A percentile compares a stretch with the other conserved stretches of the same genome.
phyloP scores from a whole-genome alignment of 805 yeast species.

The Yamadazyma akitaensis region DNA sequence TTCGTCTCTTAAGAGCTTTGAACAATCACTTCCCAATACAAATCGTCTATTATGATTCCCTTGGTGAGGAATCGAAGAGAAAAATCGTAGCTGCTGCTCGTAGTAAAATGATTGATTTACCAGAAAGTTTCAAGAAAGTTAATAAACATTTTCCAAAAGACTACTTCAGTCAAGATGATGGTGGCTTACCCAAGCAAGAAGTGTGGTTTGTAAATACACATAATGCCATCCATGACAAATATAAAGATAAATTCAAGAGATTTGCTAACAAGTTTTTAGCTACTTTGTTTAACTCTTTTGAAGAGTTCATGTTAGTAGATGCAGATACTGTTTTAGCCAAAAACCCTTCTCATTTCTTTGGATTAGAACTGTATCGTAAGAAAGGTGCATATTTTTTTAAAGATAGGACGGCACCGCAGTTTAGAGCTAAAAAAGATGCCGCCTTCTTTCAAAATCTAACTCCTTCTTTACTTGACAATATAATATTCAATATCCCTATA shows the following conservation, averaged over 20 bases:
- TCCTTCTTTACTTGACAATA: constrained; percentile 25
- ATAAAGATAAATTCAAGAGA: constrained; percentile 20
- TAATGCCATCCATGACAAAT: constrained; percentile 22
- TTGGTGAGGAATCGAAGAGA: constrained; percentile 23
- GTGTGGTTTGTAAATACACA: constrained; percentile 36
- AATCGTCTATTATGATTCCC: constrained; percentile 29
- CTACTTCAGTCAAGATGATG: constrained; percentile 17
- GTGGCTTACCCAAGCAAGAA: constrained; percentile 33
- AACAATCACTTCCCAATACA: constrained; percentile 35
- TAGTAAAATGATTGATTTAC: constrained; percentile 22
- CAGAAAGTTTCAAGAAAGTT: constrained; percentile 23
- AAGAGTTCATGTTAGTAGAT: constrained; percentile 52
- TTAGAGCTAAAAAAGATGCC: constrained; percentile 22
- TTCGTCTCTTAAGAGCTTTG: constrained; percentile 33
- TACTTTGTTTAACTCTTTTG: constrained; percentile 53
- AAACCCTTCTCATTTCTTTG: constrained; percentile 27
- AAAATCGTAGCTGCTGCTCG: constrained; percentile 28
- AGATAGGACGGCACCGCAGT: constrained; percentile 27
- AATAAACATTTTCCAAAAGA: constrained; percentile 17
- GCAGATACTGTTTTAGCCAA: constrained; percentile 47
- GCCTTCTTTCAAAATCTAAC: constrained; percentile 22
- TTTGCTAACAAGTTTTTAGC: constrained; percentile 51
- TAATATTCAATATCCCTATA: constrained; percentile 33
- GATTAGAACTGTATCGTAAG: constrained; percentile 25
- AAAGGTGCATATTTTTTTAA: constrained; percentile 35